Percentiles rank a stretch among this genome's conserved stretches.
Evolutionary conservation across 2,329 filamentous ascomycete genomes (phyloP).

Genomic region (Diaporthe sp.): DNA sequence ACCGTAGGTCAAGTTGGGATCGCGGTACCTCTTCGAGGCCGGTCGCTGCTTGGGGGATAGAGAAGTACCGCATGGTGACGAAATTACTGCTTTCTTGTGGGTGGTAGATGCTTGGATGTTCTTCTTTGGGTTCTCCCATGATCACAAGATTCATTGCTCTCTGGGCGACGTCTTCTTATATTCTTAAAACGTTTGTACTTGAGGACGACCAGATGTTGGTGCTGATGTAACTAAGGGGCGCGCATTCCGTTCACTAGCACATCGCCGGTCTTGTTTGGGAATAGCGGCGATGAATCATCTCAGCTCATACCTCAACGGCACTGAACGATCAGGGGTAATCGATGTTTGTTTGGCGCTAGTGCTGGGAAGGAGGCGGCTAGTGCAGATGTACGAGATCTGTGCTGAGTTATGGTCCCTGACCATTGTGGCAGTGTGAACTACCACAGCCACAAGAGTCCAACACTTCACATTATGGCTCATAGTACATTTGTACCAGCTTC

Average conservation of each 20-base stretch:
- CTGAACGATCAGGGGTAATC: background rate
- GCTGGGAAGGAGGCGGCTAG: background rate
- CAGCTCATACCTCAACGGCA: background rate
- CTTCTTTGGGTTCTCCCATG: background rate
- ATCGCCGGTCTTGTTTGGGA: background rate
- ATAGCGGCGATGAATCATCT: conserved; percentile 29
- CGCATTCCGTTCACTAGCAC: background rate
- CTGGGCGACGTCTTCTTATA: background rate
- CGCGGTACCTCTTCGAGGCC: conserved; percentile 8
- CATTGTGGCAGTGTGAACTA: background rate
- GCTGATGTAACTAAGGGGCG: background rate
- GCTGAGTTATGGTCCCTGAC: background rate
- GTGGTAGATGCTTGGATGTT: background rate
- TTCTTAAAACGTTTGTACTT: no score
- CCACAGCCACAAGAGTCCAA: background rate
- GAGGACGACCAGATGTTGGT: background rate
- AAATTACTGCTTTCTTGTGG: background rate
- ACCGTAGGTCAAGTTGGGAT: conserved; percentile 13
- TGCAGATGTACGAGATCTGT: background rate
- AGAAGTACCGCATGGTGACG: background rate
- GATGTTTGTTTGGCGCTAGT: background rate
- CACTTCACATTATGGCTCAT: conserved; percentile 23
- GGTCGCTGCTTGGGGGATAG: background rate
- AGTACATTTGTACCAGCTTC: background rate
- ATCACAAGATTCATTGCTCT: background rate